These are phyloP conservation scores for Umbelopsis ramanniana DNA, from an alignment of 192 early-diverging fungal genomes.

Conservation along the genomic window DNA sequence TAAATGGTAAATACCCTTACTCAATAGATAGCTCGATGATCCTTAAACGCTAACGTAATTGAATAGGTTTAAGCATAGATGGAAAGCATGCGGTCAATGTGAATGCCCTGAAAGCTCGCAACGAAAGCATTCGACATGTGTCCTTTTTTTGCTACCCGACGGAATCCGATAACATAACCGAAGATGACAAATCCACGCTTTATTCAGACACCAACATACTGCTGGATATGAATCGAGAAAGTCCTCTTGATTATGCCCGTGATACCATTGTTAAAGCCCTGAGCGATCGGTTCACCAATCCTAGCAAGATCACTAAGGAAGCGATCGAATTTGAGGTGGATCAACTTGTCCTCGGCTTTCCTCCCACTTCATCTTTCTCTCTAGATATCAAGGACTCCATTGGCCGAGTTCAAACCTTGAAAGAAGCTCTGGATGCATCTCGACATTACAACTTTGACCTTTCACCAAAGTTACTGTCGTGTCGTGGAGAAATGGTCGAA, in stretches of 20 bases:
- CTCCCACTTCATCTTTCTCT: slow-evolving; percentile 26
- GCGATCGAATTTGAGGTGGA: slow-evolving; percentile 39
- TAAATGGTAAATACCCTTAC: neutral
- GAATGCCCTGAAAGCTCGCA: neutral
- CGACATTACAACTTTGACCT: slow-evolving; percentile 74
- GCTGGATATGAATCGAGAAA: neutral
- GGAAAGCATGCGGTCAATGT: neutral
- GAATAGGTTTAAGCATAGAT: neutral
- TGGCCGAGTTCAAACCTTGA: slow-evolving; percentile 37
- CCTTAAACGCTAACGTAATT: neutral
- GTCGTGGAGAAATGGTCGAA: slow-evolving; percentile 74
- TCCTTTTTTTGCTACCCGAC: neutral
- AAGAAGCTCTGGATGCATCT: slow-evolving; percentile 47
- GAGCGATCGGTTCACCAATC: slow-evolving; percentile 36
- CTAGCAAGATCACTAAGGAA: slow-evolving; percentile 32
- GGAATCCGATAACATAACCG: neutral
- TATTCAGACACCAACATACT: neutral
- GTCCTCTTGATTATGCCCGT: neutral
- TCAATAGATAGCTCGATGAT: neutral
- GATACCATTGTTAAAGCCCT: slow-evolving; percentile 22
- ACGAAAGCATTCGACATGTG: neutral
- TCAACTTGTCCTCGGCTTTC: neutral
- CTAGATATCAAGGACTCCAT: slow-evolving; percentile 19
- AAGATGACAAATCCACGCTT: neutral
- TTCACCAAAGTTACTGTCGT: slow-evolving; percentile 69